phyloP scores from a whole-genome alignment of 805 yeast species.

The Yarrowia sp. region DNA sequence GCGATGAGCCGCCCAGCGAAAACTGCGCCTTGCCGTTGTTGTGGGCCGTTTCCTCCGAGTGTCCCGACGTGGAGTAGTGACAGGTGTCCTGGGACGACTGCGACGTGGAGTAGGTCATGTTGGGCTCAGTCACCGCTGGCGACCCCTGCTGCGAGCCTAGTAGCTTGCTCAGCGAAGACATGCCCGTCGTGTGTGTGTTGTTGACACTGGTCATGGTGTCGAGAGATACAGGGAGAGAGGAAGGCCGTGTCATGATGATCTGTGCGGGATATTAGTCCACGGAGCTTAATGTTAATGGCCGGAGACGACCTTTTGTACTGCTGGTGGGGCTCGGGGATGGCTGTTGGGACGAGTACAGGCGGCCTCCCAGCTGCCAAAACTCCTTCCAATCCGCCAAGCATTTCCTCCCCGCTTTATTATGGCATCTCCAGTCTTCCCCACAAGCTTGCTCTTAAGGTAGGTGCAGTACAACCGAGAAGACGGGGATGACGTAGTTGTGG shows the following conservation, averaged over 20 bases:
- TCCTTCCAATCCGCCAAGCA: too few species aligned
- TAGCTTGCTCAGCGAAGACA: slow-evolving; percentile 31
- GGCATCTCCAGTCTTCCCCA: slow-evolving; percentile 12
- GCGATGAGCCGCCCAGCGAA: slow-evolving; percentile 10
- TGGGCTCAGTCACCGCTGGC: neutral
- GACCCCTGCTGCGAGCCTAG: slow-evolving; percentile 27
- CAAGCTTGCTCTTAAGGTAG: slow-evolving; percentile 21
- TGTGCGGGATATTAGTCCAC: slow-evolving; percentile 15
- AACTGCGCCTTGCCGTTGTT: slow-evolving; percentile 22
- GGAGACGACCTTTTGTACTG: neutral
- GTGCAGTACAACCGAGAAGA: too few species aligned
- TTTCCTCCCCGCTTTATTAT: slow-evolving; percentile 1
- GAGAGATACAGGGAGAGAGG: neutral
- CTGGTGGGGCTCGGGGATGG: neutral
- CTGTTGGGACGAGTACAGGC: neutral
- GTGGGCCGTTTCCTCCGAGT: slow-evolving; percentile 20
- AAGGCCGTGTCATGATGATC: slow-evolving; percentile 11
- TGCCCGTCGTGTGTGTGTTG: slow-evolving; percentile 28
- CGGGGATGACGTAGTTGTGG: too few species aligned
- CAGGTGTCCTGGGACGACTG: slow-evolving; percentile 16
- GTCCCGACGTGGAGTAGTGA: slow-evolving; percentile 28
- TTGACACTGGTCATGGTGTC: slow-evolving; percentile 21
- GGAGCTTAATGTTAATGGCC: slow-evolving; percentile 12
- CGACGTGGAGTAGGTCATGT: neutral
- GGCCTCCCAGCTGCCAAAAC: neutral